Percentiles rank a stretch among this genome's conserved stretches.
phyloP scores from a whole-genome alignment of 2,329 filamentous ascomycete genomes.

The Neonectria neomacrospora region DNA sequence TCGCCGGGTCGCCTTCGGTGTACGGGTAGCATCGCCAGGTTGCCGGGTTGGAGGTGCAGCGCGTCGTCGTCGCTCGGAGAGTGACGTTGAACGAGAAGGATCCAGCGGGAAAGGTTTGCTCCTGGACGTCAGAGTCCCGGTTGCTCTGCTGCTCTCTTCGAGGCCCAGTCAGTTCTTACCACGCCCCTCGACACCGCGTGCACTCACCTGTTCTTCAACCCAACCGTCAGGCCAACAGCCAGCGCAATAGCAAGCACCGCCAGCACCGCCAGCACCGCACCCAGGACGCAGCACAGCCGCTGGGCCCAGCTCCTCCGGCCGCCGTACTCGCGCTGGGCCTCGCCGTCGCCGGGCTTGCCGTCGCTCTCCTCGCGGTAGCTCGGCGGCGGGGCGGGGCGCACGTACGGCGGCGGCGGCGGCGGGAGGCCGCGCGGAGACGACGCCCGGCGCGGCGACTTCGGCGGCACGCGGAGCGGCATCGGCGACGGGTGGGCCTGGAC shows the following conservation, averaged over 20 bases:
- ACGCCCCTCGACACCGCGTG: too few species aligned
- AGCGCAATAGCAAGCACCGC: constrained; percentile 51
- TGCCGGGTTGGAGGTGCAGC: constrained; percentile 66
- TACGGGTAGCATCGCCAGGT: constrained; percentile 74
- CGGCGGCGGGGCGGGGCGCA: constrained; percentile 30
- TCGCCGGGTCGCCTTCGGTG: constrained; percentile 55
- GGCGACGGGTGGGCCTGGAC: not conserved
- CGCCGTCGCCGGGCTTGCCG: constrained; percentile 25
- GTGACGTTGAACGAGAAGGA: constrained; percentile 70
- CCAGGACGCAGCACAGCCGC: constrained; percentile 49
- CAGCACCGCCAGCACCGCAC: constrained; percentile 44
- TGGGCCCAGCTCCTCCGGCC: constrained; percentile 22
- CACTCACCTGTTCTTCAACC: constrained; percentile 52
- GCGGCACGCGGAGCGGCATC: not conserved
- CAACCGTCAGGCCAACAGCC: constrained; percentile 54
- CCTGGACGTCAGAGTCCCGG: constrained; percentile 21
- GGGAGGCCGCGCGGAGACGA: constrained; percentile 35
- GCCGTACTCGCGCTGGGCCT: constrained; percentile 20
- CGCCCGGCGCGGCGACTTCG: constrained; percentile 5
- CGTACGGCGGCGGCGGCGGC: constrained; percentile 39
- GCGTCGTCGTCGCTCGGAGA: constrained; percentile 62
- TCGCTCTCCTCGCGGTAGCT: constrained; percentile 33
- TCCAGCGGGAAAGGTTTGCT: constrained; percentile 66
- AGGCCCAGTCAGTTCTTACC: constrained; percentile 5
- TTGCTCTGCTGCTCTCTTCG: not conserved